A percentile compares a stretch with the other conserved stretches of the same genome.
These are phyloP conservation scores for Oryza meridionalis DNA, from an alignment of 176 grass and related monocot genomes.

Conservation along the genomic window DNA sequence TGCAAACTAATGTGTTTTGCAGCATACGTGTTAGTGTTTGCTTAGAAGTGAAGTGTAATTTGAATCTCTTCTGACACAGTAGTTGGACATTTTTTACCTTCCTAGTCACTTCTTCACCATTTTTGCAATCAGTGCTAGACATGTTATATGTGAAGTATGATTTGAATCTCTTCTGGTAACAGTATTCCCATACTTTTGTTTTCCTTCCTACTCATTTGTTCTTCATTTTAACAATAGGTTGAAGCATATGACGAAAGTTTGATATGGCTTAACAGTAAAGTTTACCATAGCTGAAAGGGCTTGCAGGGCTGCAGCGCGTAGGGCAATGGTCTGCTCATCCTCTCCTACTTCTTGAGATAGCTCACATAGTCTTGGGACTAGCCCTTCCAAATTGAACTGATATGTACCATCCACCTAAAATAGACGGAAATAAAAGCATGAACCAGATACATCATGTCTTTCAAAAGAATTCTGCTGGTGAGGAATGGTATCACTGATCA, in stretches of 20 bases:
- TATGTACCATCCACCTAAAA: conserved; percentile 93
- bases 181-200: background rate
- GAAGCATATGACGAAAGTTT: background rate
- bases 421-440: conserved; percentile 42
- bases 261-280: conserved; percentile 24
- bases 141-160: background rate
- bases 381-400: conserved; percentile 95
- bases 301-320: conserved; percentile 74
- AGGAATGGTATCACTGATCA: conserved; percentile 9
- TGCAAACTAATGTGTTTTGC: background rate
- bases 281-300: conserved; percentile 90
- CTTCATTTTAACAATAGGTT: background rate
- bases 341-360: conserved; percentile 88
- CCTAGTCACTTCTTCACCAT: conserved; percentile 1
- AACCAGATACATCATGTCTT: conserved; percentile 10
- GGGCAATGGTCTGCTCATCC: conserved; percentile 52
- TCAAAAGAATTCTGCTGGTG: conserved; percentile 20
- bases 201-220: background rate
- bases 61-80: conserved; percentile 5
- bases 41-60: conserved; percentile 18
- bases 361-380: conserved; percentile 87
- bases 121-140: background rate
- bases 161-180: conserved; percentile 24
- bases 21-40: background rate
- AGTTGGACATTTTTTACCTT: background rate